Conservation (phyloP, 176 grass and related monocot genomes). For the Puccinellia tenuiflora region DNA sequence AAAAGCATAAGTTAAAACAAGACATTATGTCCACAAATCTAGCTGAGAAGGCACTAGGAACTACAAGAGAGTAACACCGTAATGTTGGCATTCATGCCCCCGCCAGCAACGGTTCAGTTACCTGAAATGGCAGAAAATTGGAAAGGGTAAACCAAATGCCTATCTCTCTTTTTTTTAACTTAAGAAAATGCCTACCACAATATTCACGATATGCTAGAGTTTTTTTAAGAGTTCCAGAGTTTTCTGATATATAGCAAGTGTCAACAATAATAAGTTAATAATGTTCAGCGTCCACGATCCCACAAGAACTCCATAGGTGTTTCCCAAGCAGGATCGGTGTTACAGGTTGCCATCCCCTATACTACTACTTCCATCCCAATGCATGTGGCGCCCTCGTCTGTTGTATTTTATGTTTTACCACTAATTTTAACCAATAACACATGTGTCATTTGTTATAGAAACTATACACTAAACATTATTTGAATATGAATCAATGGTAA, state of each 20-base stretch:
- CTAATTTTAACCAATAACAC: no score
- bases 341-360: not conserved
- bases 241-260: not conserved
- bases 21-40: not conserved
- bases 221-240: not conserved
- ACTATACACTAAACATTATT: no score
- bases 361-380: no score
- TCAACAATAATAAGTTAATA: not conserved
- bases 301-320: not conserved
- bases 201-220: not conserved
- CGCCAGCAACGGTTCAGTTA: not conserved
- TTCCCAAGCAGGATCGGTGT: not conserved
- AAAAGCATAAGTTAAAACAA: not conserved
- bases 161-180: no score
- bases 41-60: not conserved
- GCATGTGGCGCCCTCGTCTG: no score
- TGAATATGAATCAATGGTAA: no score
- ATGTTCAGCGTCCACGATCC: not conserved
- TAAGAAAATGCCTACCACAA: no score
- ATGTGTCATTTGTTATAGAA: no score
- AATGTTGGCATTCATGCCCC: not conserved
- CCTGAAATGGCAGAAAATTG: conserved; percentile 15
- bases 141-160: not conserved
- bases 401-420: no score
- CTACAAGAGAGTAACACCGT: not conserved